These are phyloP conservation scores for Halophytophthora polymorphica DNA, from an alignment of 352 stramenopile species.

Conservation along the genomic window DNA sequence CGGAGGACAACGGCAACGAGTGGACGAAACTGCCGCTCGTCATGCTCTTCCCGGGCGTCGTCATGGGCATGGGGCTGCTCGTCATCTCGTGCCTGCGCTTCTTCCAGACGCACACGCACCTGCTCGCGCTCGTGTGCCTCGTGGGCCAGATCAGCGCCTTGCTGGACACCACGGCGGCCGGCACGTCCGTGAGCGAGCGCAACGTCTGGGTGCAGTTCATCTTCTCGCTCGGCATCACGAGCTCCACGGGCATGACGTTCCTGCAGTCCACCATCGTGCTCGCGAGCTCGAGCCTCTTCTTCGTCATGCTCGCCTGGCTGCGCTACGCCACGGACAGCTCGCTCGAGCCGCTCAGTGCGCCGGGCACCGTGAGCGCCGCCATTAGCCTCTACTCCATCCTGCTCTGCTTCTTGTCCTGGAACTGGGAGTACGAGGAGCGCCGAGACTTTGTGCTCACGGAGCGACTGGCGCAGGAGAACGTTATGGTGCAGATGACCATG, in stretches of 20 bases:
- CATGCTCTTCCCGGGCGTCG: slow-evolving; percentile 80
- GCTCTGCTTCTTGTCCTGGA: slow-evolving; percentile 79
- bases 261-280: slow-evolving; percentile 63
- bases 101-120: slow-evolving; percentile 54
- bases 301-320: slow-evolving; percentile 75
- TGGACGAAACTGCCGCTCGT: slow-evolving; percentile 73
- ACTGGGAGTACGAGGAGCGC: slow-evolving; percentile 88
- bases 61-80: slow-evolving; percentile 71
- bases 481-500: slow-evolving; percentile 88
- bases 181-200: slow-evolving; percentile 68
- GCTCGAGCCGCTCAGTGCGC: slow-evolving; percentile 49
- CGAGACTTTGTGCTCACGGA: slow-evolving; percentile 81
- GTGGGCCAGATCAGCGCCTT: slow-evolving; percentile 71
- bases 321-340: slow-evolving; percentile 32
- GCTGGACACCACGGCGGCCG: slow-evolving; percentile 70
- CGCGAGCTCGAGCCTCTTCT: slow-evolving; percentile 57
- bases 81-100: slow-evolving; percentile 58
- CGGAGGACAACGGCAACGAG: slow-evolving; percentile 47
- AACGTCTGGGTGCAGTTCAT: slow-evolving; percentile 89
- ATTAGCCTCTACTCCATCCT: slow-evolving; percentile 78
- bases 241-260: slow-evolving; percentile 74
- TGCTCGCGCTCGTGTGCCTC: slow-evolving; percentile 62
- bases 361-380: slow-evolving; percentile 66
- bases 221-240: slow-evolving; percentile 81
- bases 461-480: slow-evolving; percentile 79